These are phyloP conservation scores for Elongisporangium prolatum DNA, from an alignment of 352 stramenopile genomes.

Conservation along the genomic window DNA sequence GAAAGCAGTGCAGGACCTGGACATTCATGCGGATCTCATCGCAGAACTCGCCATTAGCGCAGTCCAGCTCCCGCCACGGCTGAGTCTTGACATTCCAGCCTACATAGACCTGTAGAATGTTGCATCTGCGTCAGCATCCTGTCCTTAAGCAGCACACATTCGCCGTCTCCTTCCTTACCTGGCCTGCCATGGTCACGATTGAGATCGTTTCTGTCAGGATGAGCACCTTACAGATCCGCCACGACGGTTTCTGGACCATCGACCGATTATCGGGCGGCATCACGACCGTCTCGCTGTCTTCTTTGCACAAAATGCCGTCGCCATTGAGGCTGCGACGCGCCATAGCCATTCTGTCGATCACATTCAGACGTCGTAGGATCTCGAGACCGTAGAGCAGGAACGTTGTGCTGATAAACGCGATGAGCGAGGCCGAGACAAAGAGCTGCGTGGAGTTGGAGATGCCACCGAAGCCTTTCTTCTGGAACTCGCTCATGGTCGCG, in stretches of 20 bases:
- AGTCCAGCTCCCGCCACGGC: slow-evolving; percentile 32
- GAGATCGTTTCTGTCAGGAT: background rate
- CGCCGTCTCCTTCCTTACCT: background rate
- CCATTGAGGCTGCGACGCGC: background rate
- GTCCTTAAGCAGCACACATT: background rate
- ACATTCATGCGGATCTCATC: slow-evolving; percentile 27
- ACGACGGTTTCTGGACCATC: background rate
- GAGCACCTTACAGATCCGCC: background rate
- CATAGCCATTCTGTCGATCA: slow-evolving; percentile 11
- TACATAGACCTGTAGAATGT: slow-evolving; percentile 31
- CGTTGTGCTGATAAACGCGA: slow-evolving; percentile 29
- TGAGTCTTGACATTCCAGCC: slow-evolving; percentile 16
- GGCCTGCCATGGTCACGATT: background rate
- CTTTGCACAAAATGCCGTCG: background rate
- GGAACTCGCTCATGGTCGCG: slow-evolving; percentile 25
- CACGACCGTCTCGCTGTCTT: slow-evolving; percentile 14
- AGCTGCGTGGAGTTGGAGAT: slow-evolving; percentile 25
- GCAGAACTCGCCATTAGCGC: slow-evolving; percentile 51
- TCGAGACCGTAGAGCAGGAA: slow-evolving; percentile 33
- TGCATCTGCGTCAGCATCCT: background rate
- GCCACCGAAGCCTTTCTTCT: slow-evolving; percentile 30
- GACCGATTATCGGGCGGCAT: slow-evolving; percentile 1
- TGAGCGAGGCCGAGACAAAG: slow-evolving; percentile 25
- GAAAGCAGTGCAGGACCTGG: slow-evolving; percentile 31
- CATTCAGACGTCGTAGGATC: slow-evolving; percentile 22